Evolutionary conservation across 2,329 filamentous ascomycete genomes (phyloP).

Genomic region (Penicillium sp.): DNA sequence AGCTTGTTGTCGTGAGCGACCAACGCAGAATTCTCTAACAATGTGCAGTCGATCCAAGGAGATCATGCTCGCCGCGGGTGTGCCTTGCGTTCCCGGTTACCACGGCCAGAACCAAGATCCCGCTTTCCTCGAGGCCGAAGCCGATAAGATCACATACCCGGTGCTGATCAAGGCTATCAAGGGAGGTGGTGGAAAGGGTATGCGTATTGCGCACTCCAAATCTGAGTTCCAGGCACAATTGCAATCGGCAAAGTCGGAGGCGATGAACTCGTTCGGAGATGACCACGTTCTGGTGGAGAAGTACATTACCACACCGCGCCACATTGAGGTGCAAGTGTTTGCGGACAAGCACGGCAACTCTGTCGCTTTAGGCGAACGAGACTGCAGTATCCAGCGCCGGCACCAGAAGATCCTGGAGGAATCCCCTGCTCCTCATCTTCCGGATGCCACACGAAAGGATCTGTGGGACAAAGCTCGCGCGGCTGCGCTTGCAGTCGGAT

Average conservation of each 20-base stretch:
- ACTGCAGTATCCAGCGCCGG: slow-evolving; percentile 60
- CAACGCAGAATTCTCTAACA: neutral
- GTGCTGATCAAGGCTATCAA: slow-evolving; percentile 63
- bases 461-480: slow-evolving; percentile 60
- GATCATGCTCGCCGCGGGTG: slow-evolving; percentile 92
- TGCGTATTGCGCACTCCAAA: slow-evolving; percentile 56
- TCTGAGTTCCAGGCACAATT: slow-evolving; percentile 57
- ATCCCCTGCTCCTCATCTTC: slow-evolving; percentile 57
- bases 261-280: slow-evolving; percentile 58
- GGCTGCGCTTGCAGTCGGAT: slow-evolving; percentile 57
- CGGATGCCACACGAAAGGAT: slow-evolving; percentile 55
- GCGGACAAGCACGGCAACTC: slow-evolving; percentile 61
- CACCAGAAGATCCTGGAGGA: slow-evolving; percentile 64
- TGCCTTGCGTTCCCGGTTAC: slow-evolving; percentile 94
- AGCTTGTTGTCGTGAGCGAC: neutral
- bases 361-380: slow-evolving; percentile 58
- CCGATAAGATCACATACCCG: slow-evolving; percentile 63
- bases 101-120: slow-evolving; percentile 78
- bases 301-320: slow-evolving; percentile 60
- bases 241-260: slow-evolving; percentile 59
- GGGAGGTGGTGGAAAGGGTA: slow-evolving; percentile 62
- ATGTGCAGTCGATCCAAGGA: slow-evolving; percentile 67
- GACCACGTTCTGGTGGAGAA: slow-evolving; percentile 64
- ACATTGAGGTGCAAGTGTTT: slow-evolving; percentile 64
- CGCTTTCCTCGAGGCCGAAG: slow-evolving; percentile 58